Conservation (phyloP, 2,329 filamentous ascomycete genomes). For the Penicillium griseofulvum region DNA sequence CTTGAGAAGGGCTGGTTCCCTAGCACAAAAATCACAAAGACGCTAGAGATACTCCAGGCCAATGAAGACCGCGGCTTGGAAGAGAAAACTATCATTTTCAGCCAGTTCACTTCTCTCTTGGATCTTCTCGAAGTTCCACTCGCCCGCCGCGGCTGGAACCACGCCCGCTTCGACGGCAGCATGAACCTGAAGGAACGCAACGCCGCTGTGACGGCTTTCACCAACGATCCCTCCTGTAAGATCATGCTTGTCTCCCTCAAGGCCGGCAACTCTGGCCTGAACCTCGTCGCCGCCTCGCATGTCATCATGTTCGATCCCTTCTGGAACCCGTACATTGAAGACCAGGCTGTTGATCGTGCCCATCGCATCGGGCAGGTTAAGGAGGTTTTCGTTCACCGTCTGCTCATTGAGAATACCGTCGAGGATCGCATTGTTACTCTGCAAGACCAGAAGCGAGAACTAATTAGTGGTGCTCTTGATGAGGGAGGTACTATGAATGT, state of each 20-base stretch:
- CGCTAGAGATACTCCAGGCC: conserved; percentile 60
- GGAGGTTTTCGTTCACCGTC: conserved; percentile 74
- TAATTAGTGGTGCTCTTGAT: conserved; percentile 77
- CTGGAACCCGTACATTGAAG: conserved; percentile 92
- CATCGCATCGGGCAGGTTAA: conserved; percentile 80
- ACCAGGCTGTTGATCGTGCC: conserved; percentile 86
- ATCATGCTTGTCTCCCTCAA: conserved; percentile 78
- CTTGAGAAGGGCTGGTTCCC: conserved; percentile 67
- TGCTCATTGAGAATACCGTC: conserved; percentile 73
- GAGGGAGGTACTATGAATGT: conserved; percentile 68
- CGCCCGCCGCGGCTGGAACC: conserved; percentile 55
- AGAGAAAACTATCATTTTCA: conserved; percentile 80
- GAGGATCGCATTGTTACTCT: conserved; percentile 81
- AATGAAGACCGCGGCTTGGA: conserved; percentile 51
- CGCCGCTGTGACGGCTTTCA: conserved; percentile 66
- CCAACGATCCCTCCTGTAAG: conserved; percentile 57
- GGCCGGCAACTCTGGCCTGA: conserved; percentile 81
- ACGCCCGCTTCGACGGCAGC: conserved; percentile 72
- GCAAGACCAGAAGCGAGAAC: conserved; percentile 72
- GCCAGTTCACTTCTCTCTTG: conserved; percentile 75
- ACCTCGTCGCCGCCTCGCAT: conserved; percentile 76
- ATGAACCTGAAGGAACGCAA: conserved; percentile 68
- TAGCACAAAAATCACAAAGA: conserved; percentile 72
- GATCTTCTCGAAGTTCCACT: conserved; percentile 75
- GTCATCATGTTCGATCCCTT: conserved; percentile 91